Evolutionary conservation across 2,329 filamentous ascomycete genomes (phyloP), one percentile per base, ranked within the genome.

Genomic region (Elsinoe fawcettii): DNA sequence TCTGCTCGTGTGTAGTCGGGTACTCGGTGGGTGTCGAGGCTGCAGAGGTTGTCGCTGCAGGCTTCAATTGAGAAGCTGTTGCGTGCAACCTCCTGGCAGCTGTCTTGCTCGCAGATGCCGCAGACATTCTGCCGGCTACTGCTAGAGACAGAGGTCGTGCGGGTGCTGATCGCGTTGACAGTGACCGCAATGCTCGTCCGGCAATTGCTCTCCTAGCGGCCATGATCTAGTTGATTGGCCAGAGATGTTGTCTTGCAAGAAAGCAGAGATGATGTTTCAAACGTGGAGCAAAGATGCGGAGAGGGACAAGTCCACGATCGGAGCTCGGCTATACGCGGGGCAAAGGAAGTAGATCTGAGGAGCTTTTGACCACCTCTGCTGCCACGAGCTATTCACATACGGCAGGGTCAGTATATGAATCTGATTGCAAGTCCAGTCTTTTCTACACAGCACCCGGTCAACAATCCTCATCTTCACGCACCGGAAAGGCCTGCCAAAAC

Each of bases 1-100:
- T 84, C 74, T 83, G 83, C 56, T 87, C 84, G 75, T 93, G 88
- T 20, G 78, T 83, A 56, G 77, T 86, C 23, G 86, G 87, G 71
- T 85, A 92, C 58, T 77, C 73, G 55, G 76, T 73, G 39, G 77
- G 70, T n/a, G 77, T 75, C 5, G 71, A 70, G 53, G 75, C 72
- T 53, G 77, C 75, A 37, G 76, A 74, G 39, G 76, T 75, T 12
- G 79, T 76, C 56, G 77, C 72, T 51, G 75, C 74, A 58, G 73
- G 70, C 61, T 68, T 70, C 36, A 81, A 70, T 58, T 81, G 79
- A 58, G 73, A 71, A 7, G 77, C 74, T 5, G 81, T 83, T 54
- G 77, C 78, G 68, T 84, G 80, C 39, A 84, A 69, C 60, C 74
- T 70, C 58, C 75, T 66, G 22, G 71, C 67, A 37, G 74, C 74